Conservation (phyloP, 805 yeast species). For the Hanseniaspora nectarophila region DNA sequence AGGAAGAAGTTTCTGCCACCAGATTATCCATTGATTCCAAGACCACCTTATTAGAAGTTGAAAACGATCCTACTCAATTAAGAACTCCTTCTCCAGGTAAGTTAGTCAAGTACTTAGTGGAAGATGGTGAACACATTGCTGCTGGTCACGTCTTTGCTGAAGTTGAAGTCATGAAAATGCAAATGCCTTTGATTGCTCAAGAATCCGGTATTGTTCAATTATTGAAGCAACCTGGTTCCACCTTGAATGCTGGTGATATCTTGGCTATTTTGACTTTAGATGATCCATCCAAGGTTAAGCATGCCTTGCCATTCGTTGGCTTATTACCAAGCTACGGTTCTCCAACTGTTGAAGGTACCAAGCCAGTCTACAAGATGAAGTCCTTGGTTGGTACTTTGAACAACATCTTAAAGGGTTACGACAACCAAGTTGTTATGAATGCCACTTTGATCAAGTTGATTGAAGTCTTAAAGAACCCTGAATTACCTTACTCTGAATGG, state of each 20-base stretch:
- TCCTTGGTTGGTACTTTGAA: conserved; percentile 47
- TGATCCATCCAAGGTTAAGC: conserved; percentile 94
- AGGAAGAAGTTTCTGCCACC: conserved; percentile 92
- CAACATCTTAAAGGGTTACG: conserved; percentile 81
- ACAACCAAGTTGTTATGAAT: conserved; percentile 89
- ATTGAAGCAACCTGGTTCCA: conserved; percentile 96
- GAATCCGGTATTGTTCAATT: conserved; percentile 89
- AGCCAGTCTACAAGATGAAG: conserved; percentile 65
- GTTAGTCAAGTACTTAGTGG: conserved; percentile 82
- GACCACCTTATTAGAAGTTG: conserved; percentile 86
- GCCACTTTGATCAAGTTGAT: conserved; percentile 63
- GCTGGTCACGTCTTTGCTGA: conserved; percentile 95
- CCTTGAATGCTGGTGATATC: conserved; percentile 91
- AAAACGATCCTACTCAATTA: conserved; percentile 96
- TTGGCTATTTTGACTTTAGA: conserved; percentile 88
- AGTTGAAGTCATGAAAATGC: conserved; percentile 99
- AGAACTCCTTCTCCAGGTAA: conserved; percentile 99
- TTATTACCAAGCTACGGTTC: conserved; percentile 81
- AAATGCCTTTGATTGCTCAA: conserved; percentile 90
- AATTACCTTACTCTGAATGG: conserved; percentile 93
- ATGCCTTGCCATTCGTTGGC: conserved; percentile 89
- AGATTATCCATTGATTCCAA: conserved; percentile 89
- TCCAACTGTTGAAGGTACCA: conserved; percentile 71
- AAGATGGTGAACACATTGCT: conserved; percentile 82
- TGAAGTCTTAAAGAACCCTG: conserved; percentile 61